Percentiles rank a stretch among this genome's conserved stretches.
Conservation (phyloP, 1,284 basidiomycete genomes). For the Malassezia dermatis region DNA sequence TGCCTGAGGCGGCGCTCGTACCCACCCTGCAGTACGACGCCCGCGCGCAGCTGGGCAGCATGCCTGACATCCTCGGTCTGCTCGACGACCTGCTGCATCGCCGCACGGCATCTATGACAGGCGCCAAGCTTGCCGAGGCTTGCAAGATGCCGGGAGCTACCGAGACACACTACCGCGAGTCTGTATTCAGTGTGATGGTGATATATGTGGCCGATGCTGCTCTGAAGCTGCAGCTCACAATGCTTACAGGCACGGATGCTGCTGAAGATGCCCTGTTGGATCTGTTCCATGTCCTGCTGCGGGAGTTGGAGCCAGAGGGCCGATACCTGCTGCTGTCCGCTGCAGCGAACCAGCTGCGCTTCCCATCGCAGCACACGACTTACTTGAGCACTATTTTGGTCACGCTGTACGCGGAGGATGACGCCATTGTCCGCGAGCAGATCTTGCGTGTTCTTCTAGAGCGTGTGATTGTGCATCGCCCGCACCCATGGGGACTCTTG, state of each 20-base stretch:
- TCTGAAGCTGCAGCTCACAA: conserved; percentile 52
- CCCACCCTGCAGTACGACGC: conserved; percentile 86
- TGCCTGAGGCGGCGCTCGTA: conserved; percentile 78
- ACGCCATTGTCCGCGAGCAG: conserved; percentile 71
- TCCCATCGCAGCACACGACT: conserved; percentile 46
- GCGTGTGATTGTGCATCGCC: conserved; percentile 80
- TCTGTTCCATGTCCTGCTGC: conserved; percentile 61
- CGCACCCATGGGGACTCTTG: conserved; percentile 93
- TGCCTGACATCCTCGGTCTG: conserved; percentile 50
- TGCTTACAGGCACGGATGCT: conserved; percentile 55
- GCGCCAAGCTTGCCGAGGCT: not conserved
- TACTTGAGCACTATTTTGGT: conserved; percentile 83
- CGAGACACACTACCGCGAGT: conserved; percentile 68
- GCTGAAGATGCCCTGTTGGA: conserved; percentile 66
- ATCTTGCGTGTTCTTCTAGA: conserved; percentile 84
- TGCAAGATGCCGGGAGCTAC: conserved; percentile 18
- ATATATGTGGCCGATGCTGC: conserved; percentile 87
- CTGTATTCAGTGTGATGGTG: conserved; percentile 80
- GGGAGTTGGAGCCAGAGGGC: conserved; percentile 83
- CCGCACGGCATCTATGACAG: conserved; percentile 1
- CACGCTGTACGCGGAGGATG: conserved; percentile 67
- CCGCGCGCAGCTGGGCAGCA: conserved; percentile 60
- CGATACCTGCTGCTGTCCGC: conserved; percentile 86
- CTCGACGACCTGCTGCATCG: conserved; percentile 23
- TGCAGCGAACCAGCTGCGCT: conserved; percentile 79